Percentiles rank a stretch among this genome's conserved stretches.
Conservation (phyloP, 2,329 filamentous ascomycete genomes). For the Cryphonectria japonica region DNA sequence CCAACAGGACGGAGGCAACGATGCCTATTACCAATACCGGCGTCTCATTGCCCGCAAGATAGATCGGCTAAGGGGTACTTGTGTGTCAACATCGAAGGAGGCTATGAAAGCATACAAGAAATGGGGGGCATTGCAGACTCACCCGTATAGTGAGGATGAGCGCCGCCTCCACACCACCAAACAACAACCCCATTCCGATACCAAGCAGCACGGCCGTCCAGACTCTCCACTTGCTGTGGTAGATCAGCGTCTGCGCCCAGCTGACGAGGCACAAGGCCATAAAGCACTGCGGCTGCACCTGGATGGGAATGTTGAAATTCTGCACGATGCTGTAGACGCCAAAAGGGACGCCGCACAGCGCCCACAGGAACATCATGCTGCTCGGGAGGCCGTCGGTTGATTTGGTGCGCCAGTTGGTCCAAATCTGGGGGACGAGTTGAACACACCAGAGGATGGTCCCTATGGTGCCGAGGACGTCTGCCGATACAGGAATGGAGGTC, state of each 20-base stretch:
- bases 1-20: conserved; percentile 60
- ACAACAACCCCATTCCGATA: conserved; percentile 44
- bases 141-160: conserved; percentile 62
- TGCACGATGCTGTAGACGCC: conserved; percentile 46
- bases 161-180: conserved; percentile 58
- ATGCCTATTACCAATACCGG: conserved; percentile 61
- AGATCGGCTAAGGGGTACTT: conserved; percentile 49
- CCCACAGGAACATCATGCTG: conserved; percentile 67
- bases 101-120: background rate
- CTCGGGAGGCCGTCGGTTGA: conserved; percentile 64
- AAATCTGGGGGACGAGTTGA: conserved; percentile 52
- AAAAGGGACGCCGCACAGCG: conserved; percentile 52
- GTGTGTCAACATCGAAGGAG: background rate
- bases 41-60: conserved; percentile 55
- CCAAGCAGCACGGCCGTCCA: conserved; percentile 51
- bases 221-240: conserved; percentile 48
- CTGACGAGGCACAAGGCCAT: conserved; percentile 44
- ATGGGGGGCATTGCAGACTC: conserved; percentile 29
- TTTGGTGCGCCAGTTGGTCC: conserved; percentile 64
- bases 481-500: conserved; percentile 25
- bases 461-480: conserved; percentile 35
- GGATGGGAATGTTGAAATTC: conserved; percentile 48
- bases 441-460: conserved; percentile 46
- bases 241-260: conserved; percentile 45
- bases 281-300: conserved; percentile 49